Percentiles rank a stretch among this genome's conserved stretches.
These are phyloP conservation scores for Fonsecaea erecta DNA, from an alignment of 2,329 filamentous ascomycete species.

Conservation along the genomic window DNA sequence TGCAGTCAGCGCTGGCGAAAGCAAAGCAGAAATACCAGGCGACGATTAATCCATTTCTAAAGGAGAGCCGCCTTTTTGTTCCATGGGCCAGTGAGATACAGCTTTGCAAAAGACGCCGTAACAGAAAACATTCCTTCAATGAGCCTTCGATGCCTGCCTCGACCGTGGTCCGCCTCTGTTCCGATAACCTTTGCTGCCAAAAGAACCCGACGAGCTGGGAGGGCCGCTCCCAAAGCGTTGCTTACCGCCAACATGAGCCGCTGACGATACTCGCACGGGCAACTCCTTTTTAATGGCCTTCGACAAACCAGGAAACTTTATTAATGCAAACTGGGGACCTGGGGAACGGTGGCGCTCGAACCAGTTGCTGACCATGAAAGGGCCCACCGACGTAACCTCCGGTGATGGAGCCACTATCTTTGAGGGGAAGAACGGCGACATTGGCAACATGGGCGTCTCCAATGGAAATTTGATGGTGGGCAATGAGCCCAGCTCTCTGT, in stretches of 20 bases:
- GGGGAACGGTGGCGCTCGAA: conserved; percentile 24
- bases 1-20: conserved; percentile 26
- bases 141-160: conserved; percentile 30
- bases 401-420: conserved; percentile 6
- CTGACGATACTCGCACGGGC: conserved; percentile 23
- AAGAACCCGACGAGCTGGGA: conserved; percentile 24
- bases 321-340: conserved; percentile 33
- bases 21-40: not conserved
- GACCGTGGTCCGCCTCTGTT: conserved; percentile 18
- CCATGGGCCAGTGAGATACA: not conserved
- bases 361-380: conserved; percentile 33
- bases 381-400: conserved; percentile 20
- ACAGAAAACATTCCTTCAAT: conserved; percentile 15
- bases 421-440: conserved; percentile 5
- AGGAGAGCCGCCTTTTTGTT: not conserved
- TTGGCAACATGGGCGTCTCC: conserved; percentile 18
- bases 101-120: not conserved
- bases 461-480: conserved; percentile 69
- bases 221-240: conserved; percentile 25
- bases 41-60: not conserved
- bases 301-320: conserved; percentile 29
- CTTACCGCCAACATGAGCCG: conserved; percentile 15
- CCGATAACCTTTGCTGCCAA: conserved; percentile 21
- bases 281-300: conserved; percentile 36
- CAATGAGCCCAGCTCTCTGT: conserved; percentile 79